Evolutionary conservation across 148 eudicot genomes (phyloP).

Genomic region (Cornus kousa): DNA sequence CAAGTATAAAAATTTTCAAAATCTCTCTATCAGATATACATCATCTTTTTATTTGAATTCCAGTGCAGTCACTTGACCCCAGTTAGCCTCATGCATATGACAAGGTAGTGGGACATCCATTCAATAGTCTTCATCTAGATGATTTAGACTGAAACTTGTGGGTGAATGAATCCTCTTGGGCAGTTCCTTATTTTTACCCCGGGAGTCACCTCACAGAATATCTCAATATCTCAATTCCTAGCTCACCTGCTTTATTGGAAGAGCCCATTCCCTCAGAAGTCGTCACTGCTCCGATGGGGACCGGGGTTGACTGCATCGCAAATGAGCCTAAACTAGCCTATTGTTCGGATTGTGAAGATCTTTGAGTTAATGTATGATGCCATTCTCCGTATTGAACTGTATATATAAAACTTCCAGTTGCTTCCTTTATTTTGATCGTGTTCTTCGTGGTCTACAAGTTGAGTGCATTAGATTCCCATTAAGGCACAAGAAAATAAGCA

Average conservation of each 20-base stretch:
- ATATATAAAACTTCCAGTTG: background rate
- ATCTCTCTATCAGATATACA: background rate
- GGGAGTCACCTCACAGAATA: too few species aligned
- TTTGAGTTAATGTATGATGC: background rate
- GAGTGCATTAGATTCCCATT: background rate
- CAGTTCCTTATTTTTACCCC: background rate
- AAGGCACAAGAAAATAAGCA: background rate
- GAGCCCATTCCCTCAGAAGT: too few species aligned
- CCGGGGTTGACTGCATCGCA: background rate
- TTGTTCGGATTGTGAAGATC: background rate
- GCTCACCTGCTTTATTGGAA: too few species aligned
- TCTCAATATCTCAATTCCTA: too few species aligned
- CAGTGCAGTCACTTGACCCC: too few species aligned
- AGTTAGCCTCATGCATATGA: background rate
- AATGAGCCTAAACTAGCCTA: conserved; percentile 1
- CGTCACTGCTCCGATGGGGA: too few species aligned
- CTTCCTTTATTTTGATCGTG: background rate
- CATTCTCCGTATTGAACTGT: background rate
- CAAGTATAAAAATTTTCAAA: too few species aligned
- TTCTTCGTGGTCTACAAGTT: conserved; percentile 1
- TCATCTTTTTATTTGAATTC: too few species aligned
- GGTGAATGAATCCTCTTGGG: background rate
- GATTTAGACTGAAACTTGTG: background rate
- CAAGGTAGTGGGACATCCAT: background rate
- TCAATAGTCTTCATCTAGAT: background rate